Evolutionary conservation across 495 filamentous ascomycete species (phyloP), one percentile per base, ranked within the genome.

Genomic region (Parmelia sp.): DNA sequence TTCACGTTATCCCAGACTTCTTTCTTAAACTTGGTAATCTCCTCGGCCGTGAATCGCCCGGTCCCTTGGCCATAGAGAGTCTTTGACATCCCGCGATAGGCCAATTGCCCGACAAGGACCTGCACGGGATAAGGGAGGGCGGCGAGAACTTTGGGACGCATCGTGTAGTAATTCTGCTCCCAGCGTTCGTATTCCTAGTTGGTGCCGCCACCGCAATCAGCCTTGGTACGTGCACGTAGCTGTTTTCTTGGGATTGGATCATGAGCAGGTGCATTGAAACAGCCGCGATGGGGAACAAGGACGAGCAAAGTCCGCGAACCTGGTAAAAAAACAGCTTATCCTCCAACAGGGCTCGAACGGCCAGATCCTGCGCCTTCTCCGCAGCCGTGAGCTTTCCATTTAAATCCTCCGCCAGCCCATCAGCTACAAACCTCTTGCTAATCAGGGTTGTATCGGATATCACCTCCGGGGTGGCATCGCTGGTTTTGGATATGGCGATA

Each of bases 141-240:
- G 27, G 61, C 72, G 21, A 88, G 74, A 1, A 80, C 72, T 37
- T 81, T 71, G 42, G 78, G 77, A 36, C 85, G 81, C 84, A 85
- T 85, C 11, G 74, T 70, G 71, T 86, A 83, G 76, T 83, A 88
- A 70, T 88, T 87, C 53, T 83, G 69, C 6, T 77, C 65, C 85
- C 84, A 88, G 66, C 76, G 75, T 71, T 84, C 82, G 49, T 71
- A 72, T 3, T 61, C 67, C 78, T 80, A 67, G 69, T n/a, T 53
- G 31, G n/a, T n/a, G n/a, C n/a, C n/a, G n/a, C n/a, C n/a, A n/a
- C n/a, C n/a, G n/a, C 8, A 17, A 3, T 56, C 9, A 56, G 57
- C 11, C n/a, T 9, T 10, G 37, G 27, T 45, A 11, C 36, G 36
- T 11, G 36, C 36, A 11, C 36, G 36, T 5, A 11, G 36, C 36